phyloP scores from a whole-genome alignment of 305 asterid genomes.

The Euphrasia arctica region DNA sequence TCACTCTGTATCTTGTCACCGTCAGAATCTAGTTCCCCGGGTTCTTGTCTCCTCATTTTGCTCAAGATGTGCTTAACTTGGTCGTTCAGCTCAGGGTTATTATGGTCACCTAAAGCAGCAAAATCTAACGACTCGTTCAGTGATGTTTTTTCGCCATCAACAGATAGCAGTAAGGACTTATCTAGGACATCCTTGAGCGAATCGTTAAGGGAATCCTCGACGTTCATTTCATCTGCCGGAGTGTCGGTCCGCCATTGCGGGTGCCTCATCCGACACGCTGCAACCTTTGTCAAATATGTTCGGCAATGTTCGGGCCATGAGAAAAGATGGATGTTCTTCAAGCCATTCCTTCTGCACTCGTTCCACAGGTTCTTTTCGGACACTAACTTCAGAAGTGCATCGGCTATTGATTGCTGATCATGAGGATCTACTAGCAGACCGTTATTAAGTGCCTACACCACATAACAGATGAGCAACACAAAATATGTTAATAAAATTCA shows the following conservation, averaged over 20 bases:
- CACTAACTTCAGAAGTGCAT: constrained; percentile 83
- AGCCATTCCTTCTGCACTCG: constrained; percentile 76
- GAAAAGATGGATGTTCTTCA: constrained; percentile 85
- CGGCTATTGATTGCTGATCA: constrained; percentile 69
- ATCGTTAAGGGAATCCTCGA: constrained; percentile 66
- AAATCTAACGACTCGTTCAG: constrained; percentile 45
- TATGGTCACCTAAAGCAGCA: constrained; percentile 28
- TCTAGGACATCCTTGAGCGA: constrained; percentile 76
- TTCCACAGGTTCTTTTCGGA: constrained; percentile 87
- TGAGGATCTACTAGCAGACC: constrained; percentile 95
- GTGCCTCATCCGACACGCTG: constrained; percentile 87
- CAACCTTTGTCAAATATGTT: constrained; percentile 69
- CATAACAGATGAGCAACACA: background rate
- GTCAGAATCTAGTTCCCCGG: constrained; percentile 33
- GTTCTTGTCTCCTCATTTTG: constrained; percentile 54
- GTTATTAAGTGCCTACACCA: constrained; percentile 64
- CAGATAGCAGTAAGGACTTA: constrained; percentile 66
- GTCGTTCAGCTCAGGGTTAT: constrained; percentile 51
- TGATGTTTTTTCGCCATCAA: constrained; percentile 77
- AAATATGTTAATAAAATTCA: background rate
- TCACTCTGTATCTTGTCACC: constrained; percentile 39
- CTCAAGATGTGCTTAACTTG: constrained; percentile 67
- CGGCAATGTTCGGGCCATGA: constrained; percentile 97
- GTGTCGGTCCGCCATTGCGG: constrained; percentile 91
- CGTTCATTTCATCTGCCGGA: constrained; percentile 51